Evolutionary conservation across 1,284 basidiomycete species (phyloP).

Genomic region (Leccinum proximum): DNA sequence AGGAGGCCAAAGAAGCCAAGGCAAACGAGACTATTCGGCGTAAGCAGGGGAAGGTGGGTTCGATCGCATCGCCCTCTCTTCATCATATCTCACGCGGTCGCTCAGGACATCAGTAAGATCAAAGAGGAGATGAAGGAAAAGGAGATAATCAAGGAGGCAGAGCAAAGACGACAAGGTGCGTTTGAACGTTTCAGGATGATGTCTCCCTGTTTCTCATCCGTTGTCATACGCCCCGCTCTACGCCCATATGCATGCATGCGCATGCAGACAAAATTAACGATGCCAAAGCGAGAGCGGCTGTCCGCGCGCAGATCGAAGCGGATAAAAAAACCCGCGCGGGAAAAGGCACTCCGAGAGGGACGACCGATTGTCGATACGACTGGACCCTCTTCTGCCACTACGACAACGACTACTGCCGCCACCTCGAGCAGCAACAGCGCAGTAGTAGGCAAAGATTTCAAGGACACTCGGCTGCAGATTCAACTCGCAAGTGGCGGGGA

Average conservation of each 20-base stretch:
- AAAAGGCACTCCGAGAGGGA: constrained; percentile 88
- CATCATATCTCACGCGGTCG: not conserved
- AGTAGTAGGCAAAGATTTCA: constrained; percentile 70
- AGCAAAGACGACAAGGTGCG: constrained; percentile 72
- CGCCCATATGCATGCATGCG: not conserved
- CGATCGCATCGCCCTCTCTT: not conserved
- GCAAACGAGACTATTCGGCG: constrained; percentile 81
- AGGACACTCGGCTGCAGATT: constrained; percentile 84
- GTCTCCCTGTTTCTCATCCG: not conserved
- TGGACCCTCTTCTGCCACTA: constrained; percentile 9
- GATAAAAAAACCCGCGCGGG: constrained; percentile 86
- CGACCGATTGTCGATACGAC: constrained; percentile 38
- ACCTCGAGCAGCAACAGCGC: constrained; percentile 33
- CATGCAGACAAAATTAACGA: constrained; percentile 80
- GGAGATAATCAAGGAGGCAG: constrained; percentile 78
- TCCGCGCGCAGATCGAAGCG: constrained; percentile 92
- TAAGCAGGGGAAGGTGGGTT: constrained; percentile 77
- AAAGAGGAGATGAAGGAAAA: constrained; percentile 80
- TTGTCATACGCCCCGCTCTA: not conserved
- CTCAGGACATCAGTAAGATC: constrained; percentile 66
- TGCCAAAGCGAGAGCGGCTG: constrained; percentile 75
- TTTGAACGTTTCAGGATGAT: not conserved
- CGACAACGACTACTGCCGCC: constrained; percentile 32
- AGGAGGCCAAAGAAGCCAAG: constrained; percentile 69
- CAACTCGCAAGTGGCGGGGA: constrained; percentile 74